Conservation (phyloP, 2,329 filamentous ascomycete species). For the Microdochium trichocladiopsis region DNA sequence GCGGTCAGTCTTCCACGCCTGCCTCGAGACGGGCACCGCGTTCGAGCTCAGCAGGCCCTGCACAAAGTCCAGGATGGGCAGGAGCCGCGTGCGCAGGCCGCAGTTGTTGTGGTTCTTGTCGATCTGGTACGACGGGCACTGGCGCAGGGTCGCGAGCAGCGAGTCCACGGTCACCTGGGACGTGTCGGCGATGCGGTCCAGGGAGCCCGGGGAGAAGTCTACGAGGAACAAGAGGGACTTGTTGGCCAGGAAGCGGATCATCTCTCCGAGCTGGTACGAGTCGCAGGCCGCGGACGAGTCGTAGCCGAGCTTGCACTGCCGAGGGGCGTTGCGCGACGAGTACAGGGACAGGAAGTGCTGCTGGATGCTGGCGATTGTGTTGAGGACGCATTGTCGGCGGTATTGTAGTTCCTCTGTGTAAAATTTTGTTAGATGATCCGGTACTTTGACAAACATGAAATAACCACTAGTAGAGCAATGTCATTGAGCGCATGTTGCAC, state of each 20-base stretch:
- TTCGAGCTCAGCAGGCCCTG: constrained; percentile 45
- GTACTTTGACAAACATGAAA: too few relatives aligned
- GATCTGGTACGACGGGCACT: constrained; percentile 67
- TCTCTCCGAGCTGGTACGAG: constrained; percentile 72
- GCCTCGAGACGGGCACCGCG: constrained; percentile 33
- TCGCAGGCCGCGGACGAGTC: constrained; percentile 67
- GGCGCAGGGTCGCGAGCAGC: constrained; percentile 52
- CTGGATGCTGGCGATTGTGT: constrained; percentile 63
- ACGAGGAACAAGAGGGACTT: constrained; percentile 54
- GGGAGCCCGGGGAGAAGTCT: constrained; percentile 43
- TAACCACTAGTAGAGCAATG: too few relatives aligned
- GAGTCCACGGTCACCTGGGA: constrained; percentile 55
- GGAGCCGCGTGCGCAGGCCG: constrained; percentile 57
- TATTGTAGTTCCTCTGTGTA: constrained; percentile 59
- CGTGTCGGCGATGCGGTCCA: constrained; percentile 35
- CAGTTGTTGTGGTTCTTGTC: constrained; percentile 69
- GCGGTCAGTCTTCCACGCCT: constrained; percentile 37
- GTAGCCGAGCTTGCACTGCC: constrained; percentile 68
- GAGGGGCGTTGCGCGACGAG: constrained; percentile 48
- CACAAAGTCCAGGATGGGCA: constrained; percentile 60
- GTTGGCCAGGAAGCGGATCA: constrained; percentile 61
- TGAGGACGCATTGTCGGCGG: constrained; percentile 59
- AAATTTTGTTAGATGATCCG: too few relatives aligned
- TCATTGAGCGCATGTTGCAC: too few relatives aligned
- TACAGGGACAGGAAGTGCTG: constrained; percentile 62